A percentile compares a stretch with the other conserved stretches of the same genome.
These are phyloP conservation scores for Aspergillus cristatus DNA, from an alignment of 495 filamentous ascomycete species.

Conservation along the genomic window DNA sequence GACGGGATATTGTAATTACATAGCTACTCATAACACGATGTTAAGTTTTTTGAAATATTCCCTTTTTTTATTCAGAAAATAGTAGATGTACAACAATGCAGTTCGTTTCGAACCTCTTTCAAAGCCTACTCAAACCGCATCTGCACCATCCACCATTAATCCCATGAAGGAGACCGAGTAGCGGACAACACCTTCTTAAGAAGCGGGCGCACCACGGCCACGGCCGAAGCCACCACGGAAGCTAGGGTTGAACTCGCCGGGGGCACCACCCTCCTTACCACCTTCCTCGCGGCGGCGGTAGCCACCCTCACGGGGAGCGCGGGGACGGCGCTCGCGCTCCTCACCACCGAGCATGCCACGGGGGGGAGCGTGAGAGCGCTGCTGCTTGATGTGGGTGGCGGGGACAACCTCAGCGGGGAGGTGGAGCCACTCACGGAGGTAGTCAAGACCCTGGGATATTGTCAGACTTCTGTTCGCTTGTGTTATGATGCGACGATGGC, in stretches of 20 bases:
- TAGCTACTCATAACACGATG: slow-evolving; percentile 3
- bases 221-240: slow-evolving; percentile 95
- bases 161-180: slow-evolving; percentile 17
- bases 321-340: slow-evolving; percentile 70
- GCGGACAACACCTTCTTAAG: slow-evolving; percentile 37
- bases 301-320: slow-evolving; percentile 83
- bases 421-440: slow-evolving; percentile 99
- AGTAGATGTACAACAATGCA: slow-evolving; percentile 14
- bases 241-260: slow-evolving; percentile 87
- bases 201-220: slow-evolving; percentile 72
- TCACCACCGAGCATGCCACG: slow-evolving; percentile 97
- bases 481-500: too few species aligned
- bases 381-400: slow-evolving; percentile 99
- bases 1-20: too few species aligned
- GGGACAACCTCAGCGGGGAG: slow-evolving; percentile 98
- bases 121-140: slow-evolving; percentile 25
- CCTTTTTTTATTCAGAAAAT: slow-evolving; percentile 13
- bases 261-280: slow-evolving; percentile 90
- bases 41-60: slow-evolving; percentile 22
- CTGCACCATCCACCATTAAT: slow-evolving; percentile 15
- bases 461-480: slow-evolving; percentile 1
- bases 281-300: slow-evolving; percentile 84
- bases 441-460: slow-evolving; percentile 75
- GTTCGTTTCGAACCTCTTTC: slow-evolving; percentile 20
- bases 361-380: slow-evolving; percentile 95